Evolutionary conservation across 306 rosid species (phyloP), one percentile per base, ranked within the genome.

Genomic region (Inga leiocalycina): DNA sequence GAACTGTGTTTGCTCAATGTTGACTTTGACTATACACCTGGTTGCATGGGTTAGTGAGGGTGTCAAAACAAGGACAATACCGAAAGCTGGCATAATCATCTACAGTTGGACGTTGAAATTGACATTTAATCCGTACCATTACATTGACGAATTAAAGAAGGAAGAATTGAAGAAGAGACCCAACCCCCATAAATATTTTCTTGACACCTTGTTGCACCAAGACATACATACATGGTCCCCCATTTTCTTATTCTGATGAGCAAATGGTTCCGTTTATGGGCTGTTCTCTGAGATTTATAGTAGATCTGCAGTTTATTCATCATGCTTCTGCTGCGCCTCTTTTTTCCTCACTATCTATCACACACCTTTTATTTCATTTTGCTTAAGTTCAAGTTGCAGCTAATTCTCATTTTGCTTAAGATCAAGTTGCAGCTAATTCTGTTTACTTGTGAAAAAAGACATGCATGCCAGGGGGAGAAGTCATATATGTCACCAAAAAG

Each of bases 251-350:
- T 46, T 80, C 71, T 68, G 43, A 30, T 78, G 79, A 46, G 39
- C 61, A 52, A 75, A 69, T 84, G 81, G 64, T 78, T 46, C 78
- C 71, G 24, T 30, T 85, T 37, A 80, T 68, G 61, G 74, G 81
- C 34, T 57, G 71, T 65, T 39, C 4, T 54, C 5, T 17, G 34
- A 67, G 72, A 52, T 19, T 75, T 67, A 68, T 27, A 22, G 22
- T 64, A 16, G 46, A 73, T 84, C 69, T 46, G 71, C 61, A 35
- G 39, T 49, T 49, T 4, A 39, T 68, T 56, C 76, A 34, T 69
- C 48, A 35, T 56, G 22, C 45, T 77, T 70, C 45, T 5, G 6
- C 69, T 46, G 68, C 51, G 69, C 32, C 22, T 49, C 51, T 49
- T 37, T 65, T 48, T 74, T 24, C 10, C 75, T 61, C 69, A 39